Base-by-base conservation (phyloP, 129 eudicot genomes). In the Apium graveolens region DNA sequence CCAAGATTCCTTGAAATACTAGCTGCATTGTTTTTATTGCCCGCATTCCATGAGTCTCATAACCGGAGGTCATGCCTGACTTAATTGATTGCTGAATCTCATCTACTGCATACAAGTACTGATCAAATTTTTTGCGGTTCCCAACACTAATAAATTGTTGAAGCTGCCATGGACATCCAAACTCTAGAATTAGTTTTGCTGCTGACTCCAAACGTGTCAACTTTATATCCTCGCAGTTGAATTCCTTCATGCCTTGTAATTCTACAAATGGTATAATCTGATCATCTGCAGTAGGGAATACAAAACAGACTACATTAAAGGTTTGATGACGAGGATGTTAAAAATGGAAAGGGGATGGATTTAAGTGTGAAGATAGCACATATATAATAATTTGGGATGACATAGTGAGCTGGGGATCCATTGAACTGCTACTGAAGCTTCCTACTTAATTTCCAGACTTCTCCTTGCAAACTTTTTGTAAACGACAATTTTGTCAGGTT, bases 81-180 rank as follows among this genome's bases (percentile, higher is more conserved):
- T 14, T 71, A 26, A 71, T 39, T 24, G 75, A 38, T 71, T 71
- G 49, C 75, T 71, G 75, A 24, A 71, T 39, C 16, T 71, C 46
- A 39, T 71, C 75, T 31, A 71, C 75, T 11, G 75, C 75, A 11
- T 71, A 13, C 49, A 71, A 21, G 75, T 71, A 70, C 7, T 37
- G 75, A 38, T 24, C 45, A 37, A 70, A 32, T 70, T 70, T 21
- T 6, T n/a, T 5, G 16, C 44, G 68, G 32, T 60, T 29, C 41
- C 75, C 75, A 39, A 21, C 75, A 70, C 21, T 37, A 42, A 9
- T 35, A 17, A 39, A 46, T 9, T 27, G 49, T 39, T 71, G 43
- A 10, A 71, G 46, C 29, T 38, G 48, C 49, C 4, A 37, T 0
- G 29, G 75, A 71, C 49, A 38, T 71, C 7, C 75, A 20, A 26